Base-by-base conservation (phyloP, 164 flowering plant genomes). In the Berberis thunbergii region DNA sequence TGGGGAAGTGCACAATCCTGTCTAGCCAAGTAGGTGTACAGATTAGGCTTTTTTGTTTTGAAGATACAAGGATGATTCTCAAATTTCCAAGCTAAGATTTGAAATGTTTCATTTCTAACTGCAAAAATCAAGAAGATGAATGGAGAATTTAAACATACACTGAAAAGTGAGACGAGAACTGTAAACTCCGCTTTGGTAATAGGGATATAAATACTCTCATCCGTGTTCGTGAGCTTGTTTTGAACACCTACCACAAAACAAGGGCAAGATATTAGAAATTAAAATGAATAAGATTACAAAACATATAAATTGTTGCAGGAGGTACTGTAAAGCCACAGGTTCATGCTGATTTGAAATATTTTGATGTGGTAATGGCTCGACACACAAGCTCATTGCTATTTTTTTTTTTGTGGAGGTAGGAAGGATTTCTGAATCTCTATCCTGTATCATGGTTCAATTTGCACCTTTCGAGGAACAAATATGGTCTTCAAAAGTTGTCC, bases 121-220 rank as follows among this genome's bases (percentile, higher is more conserved):
- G 38, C 49, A 59, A 43, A 59, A 59, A 43, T 4, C 3, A 43
- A 43, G 13, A 1, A 39, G 13, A 10, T n/a, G 10, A 45, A 54
- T 54, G 66, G 64, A 64, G 41, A 46, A 26, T 56, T 26, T 9
- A 49, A 11, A 62, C 81, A 68, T 88, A 90, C 97, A 61, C 81
- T 90, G 73, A 90, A 88, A 45, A 89, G 86, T 43, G 91, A 81
- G 59, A 70, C 50, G 38, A 90, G 86, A 64, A 93, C 91, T 1
- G 95, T 62, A 59, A 67, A 79, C 76, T 93, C 98, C 66, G 86
- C 97, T 73, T 77, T 86, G 43, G 86, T 79, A 42, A 93, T 45
- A 3, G 97, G 98, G 68, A 88, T 87, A 64, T 85, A 90, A 57
- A 93, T 84, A 79, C 66, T 93, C 66, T 86, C 96, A 58, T 93